A percentile compares a stretch with the other conserved stretches of the same genome.
Evolutionary conservation across 2,329 filamentous ascomycete species (phyloP).

Genomic region (Hymenoscyphus infarciens): DNA sequence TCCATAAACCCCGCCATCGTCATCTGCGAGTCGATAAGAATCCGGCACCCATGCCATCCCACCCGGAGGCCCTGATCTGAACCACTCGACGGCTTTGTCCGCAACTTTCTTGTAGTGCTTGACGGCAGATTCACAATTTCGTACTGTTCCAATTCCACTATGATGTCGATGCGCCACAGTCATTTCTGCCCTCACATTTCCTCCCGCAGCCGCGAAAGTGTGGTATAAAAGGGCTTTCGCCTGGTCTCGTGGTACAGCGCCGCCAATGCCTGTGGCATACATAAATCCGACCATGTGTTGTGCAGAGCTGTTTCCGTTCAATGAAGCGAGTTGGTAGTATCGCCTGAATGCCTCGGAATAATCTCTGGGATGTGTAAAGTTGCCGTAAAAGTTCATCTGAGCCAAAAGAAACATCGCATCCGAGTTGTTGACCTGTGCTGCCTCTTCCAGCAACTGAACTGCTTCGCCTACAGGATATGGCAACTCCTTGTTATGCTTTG

Average conservation of each 20-base stretch:
- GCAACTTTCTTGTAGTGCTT: slow-evolving; percentile 91
- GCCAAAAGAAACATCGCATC: slow-evolving; percentile 88
- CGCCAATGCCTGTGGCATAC: slow-evolving; percentile 88
- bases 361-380: slow-evolving; percentile 81
- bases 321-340: slow-evolving; percentile 72
- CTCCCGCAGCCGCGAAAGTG: slow-evolving; percentile 83
- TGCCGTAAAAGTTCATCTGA: slow-evolving; percentile 96
- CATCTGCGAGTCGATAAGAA: slow-evolving; percentile 82
- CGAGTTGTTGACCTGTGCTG: slow-evolving; percentile 55
- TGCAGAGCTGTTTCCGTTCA: slow-evolving; percentile 83
- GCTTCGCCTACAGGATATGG: slow-evolving; percentile 52
- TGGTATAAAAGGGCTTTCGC: slow-evolving; percentile 91
- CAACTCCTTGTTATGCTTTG: slow-evolving; percentile 38
- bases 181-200: slow-evolving; percentile 87
- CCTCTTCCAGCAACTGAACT: slow-evolving; percentile 55
- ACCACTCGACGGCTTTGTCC: slow-evolving; percentile 86
- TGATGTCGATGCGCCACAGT: slow-evolving; percentile 84
- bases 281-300: slow-evolving; percentile 95
- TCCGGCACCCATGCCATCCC: slow-evolving; percentile 75
- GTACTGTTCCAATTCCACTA: slow-evolving; percentile 77
- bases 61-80: slow-evolving; percentile 84
- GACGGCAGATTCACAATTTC: slow-evolving; percentile 79
- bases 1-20: slow-evolving; percentile 88
- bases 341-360: slow-evolving; percentile 74
- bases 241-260: slow-evolving; percentile 77